Conservation (phyloP, 768 basidiomycete species). For the Mycena polygramma region DNA sequence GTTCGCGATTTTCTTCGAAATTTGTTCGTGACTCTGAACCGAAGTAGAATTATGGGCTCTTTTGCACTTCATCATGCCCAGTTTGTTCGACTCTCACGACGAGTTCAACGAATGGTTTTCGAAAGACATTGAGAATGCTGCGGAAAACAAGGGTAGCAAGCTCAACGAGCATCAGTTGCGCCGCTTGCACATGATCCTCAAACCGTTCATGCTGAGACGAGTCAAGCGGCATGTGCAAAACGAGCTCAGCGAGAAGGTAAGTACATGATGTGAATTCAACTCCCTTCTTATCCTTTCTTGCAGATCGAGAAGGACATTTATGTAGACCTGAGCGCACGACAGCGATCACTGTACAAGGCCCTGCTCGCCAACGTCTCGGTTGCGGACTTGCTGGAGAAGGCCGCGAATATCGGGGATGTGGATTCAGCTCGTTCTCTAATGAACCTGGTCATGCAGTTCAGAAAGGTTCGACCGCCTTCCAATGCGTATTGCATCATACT, state of each 20-base stretch:
- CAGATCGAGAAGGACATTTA: constrained; percentile 97
- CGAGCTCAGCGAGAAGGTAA: constrained; percentile 97
- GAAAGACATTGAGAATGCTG: constrained; percentile 97
- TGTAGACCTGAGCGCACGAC: constrained; percentile 93
- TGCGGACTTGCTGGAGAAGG: constrained; percentile 93
- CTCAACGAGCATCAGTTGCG: constrained; percentile 96
- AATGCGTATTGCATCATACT: constrained; percentile 1
- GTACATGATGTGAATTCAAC: constrained; percentile 5
- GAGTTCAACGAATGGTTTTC: constrained; percentile 99
- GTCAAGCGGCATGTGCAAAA: constrained; percentile 99
- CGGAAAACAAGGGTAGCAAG: constrained; percentile 90
- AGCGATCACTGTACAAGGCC: constrained; percentile 90
- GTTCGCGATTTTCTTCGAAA: constrained; percentile 55
- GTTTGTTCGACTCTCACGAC: constrained; percentile 97
- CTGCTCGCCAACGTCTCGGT: constrained; percentile 95
- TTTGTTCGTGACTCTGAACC: constrained; percentile 30
- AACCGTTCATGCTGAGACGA: constrained; percentile 98
- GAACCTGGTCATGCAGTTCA: constrained; percentile 99
- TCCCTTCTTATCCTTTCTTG: constrained; percentile 18
- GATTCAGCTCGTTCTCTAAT: constrained; percentile 95
- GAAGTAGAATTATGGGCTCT: constrained; percentile 94
- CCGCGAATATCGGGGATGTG: constrained; percentile 90
- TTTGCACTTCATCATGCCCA: constrained; percentile 99
- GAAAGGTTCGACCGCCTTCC: constrained; percentile 72
- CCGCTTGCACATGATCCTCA: constrained; percentile 97